Conservation (phyloP, 2,329 filamentous ascomycete genomes). For the Raffaelea ambrosiae region DNA sequence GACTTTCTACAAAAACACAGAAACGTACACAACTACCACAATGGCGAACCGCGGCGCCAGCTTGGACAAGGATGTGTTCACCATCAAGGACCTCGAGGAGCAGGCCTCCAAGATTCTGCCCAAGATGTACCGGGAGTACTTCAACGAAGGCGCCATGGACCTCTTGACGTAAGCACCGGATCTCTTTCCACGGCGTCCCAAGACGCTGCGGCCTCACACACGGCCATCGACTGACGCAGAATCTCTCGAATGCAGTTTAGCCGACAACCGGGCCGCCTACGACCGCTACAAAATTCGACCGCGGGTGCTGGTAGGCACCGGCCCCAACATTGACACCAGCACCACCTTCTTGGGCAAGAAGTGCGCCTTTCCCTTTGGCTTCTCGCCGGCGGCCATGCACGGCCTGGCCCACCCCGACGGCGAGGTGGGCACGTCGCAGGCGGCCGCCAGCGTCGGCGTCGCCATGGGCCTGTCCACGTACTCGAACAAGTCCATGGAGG, state of each 20-base stretch:
- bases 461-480: constrained; percentile 40
- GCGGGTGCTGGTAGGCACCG: constrained; percentile 24
- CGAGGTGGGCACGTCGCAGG: constrained; percentile 38
- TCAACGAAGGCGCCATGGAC: constrained; percentile 49
- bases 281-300: constrained; percentile 40
- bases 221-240: too few relatives aligned
- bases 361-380: constrained; percentile 38
- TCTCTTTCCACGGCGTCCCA: too few relatives aligned
- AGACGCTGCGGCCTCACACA: too few relatives aligned
- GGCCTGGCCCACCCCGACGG: constrained; percentile 42
- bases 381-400: constrained; percentile 45
- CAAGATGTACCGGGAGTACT: constrained; percentile 34
- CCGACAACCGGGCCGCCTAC: constrained; percentile 45
- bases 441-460: constrained; percentile 31
- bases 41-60: constrained; percentile 4
- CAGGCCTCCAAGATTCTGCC: constrained; percentile 4
- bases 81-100: constrained; percentile 4
- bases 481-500: constrained; percentile 33
- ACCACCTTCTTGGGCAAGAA: constrained; percentile 34
- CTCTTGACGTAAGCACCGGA: constrained; percentile 29
- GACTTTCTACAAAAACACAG: too few relatives aligned
- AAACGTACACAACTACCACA: too few relatives aligned
- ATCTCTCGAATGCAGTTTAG: constrained; percentile 24
- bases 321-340: constrained; percentile 11
- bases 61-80: constrained; percentile 3